These are phyloP conservation scores for Hura crepitans DNA, from an alignment of 441 rosid species.

Conservation along the genomic window DNA sequence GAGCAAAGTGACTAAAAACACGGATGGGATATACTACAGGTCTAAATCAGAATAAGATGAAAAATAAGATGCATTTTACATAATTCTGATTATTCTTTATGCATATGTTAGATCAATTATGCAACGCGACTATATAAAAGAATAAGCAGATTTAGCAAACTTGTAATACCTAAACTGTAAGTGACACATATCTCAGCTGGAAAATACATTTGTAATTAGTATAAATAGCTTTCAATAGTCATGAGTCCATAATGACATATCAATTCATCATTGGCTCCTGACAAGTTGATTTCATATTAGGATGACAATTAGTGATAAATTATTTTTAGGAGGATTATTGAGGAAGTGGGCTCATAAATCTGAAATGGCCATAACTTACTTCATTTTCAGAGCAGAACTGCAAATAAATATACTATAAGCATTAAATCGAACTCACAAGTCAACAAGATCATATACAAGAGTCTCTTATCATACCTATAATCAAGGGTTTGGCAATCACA, in stretches of 20 bases:
- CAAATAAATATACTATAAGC: not conserved
- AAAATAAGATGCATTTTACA: not conserved
- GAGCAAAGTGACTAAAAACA: not conserved
- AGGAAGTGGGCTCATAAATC: not conserved
- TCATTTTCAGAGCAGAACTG: not conserved
- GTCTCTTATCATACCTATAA: constrained; percentile 48
- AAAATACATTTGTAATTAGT: not conserved
- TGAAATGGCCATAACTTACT: not conserved
- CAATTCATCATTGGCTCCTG: not conserved
- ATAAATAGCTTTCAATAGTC: not conserved
- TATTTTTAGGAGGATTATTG: not conserved
- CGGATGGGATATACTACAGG: not conserved
- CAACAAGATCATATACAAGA: constrained; percentile 11
- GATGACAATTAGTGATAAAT: not conserved
- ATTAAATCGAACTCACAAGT: not conserved
- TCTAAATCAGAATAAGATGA: not conserved
- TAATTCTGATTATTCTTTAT: not conserved
- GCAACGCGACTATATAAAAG: not conserved
- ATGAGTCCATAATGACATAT: not conserved
- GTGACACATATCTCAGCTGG: not conserved
- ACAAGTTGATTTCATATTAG: not conserved
- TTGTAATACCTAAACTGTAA: not conserved
- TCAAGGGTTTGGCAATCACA: constrained; percentile 90
- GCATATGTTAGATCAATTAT: not conserved
- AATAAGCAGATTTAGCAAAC: not conserved